Evolutionary conservation across 73 alveolate genomes (phyloP).

Genomic region (Durusdinium trenchii): DNA sequence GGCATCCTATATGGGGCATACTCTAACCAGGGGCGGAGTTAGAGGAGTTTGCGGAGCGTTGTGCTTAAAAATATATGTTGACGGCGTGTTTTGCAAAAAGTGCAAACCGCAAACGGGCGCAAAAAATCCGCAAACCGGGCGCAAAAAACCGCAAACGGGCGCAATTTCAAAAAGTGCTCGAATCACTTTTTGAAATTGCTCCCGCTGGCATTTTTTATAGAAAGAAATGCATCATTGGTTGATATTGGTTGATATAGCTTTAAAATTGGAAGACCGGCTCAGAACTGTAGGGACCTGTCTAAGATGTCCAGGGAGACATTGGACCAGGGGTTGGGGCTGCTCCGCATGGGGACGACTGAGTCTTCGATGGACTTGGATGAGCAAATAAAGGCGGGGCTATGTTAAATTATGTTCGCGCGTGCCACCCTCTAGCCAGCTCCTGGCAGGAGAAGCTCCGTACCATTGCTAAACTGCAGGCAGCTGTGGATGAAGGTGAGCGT

Average conservation of each 20-base stretch:
- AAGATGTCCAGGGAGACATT: not conserved
- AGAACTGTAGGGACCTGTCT: too few species aligned
- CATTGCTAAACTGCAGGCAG: too few species aligned
- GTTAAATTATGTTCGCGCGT: not conserved
- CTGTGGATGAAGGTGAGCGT: too few species aligned
- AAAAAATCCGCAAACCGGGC: not conserved
- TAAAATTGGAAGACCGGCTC: too few species aligned
- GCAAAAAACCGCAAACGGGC: not conserved
- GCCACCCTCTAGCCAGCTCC: too few species aligned
- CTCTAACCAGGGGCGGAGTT: too few species aligned
- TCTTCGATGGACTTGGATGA: not conserved
- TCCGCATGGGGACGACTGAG: not conserved
- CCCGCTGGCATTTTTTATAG: too few species aligned
- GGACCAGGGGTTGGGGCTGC: not conserved
- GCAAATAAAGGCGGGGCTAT: not conserved
- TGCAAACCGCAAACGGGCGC: not conserved
- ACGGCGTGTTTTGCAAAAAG: not conserved
- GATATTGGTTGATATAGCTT: not conserved
- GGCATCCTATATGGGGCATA: not conserved
- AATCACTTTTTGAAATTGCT: too few species aligned
- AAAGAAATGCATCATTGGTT: too few species aligned
- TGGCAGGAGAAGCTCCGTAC: too few species aligned
- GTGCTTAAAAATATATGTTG: too few species aligned
- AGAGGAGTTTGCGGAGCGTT: not conserved
- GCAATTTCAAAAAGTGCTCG: not conserved